Evolutionary conservation across 1,139 yeast genomes (phyloP).

Genomic region (Nadsonia commutata): DNA sequence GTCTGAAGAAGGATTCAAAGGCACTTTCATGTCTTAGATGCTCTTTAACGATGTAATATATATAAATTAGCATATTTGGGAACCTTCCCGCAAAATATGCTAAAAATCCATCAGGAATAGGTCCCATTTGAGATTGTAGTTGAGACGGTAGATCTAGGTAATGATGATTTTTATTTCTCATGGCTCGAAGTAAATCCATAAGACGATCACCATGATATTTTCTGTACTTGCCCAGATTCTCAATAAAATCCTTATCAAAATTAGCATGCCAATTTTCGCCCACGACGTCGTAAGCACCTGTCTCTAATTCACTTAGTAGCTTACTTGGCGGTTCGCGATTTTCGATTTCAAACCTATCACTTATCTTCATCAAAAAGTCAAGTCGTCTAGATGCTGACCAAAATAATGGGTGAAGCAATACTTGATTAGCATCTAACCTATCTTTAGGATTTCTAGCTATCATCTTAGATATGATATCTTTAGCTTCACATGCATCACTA

Average conservation of each 20-base stretch:
- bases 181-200: slow-evolving; percentile 75
- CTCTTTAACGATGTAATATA: slow-evolving; percentile 49
- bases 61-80: slow-evolving; percentile 65
- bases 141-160: slow-evolving; percentile 71
- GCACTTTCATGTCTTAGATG: slow-evolving; percentile 48
- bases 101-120: slow-evolving; percentile 75
- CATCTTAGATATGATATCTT: slow-evolving; percentile 60
- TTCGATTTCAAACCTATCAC: slow-evolving; percentile 84
- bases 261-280: slow-evolving; percentile 65
- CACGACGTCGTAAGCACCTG: slow-evolving; percentile 35
- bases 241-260: slow-evolving; percentile 58
- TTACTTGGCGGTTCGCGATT: slow-evolving; percentile 75
- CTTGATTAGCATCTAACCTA: slow-evolving; percentile 60
- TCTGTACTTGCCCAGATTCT: slow-evolving; percentile 78
- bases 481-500: slow-evolving; percentile 45
- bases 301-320: slow-evolving; percentile 46
- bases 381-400: slow-evolving; percentile 68
- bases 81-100: slow-evolving; percentile 57
- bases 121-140: slow-evolving; percentile 47
- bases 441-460: slow-evolving; percentile 46
- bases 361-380: slow-evolving; percentile 70
- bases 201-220: slow-evolving; percentile 68
- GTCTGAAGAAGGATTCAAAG: slow-evolving; percentile 36
- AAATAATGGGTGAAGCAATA: slow-evolving; percentile 75
- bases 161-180: slow-evolving; percentile 87